Conservation (phyloP, 306 rosid species). For the Casuarina glauca region DNA sequence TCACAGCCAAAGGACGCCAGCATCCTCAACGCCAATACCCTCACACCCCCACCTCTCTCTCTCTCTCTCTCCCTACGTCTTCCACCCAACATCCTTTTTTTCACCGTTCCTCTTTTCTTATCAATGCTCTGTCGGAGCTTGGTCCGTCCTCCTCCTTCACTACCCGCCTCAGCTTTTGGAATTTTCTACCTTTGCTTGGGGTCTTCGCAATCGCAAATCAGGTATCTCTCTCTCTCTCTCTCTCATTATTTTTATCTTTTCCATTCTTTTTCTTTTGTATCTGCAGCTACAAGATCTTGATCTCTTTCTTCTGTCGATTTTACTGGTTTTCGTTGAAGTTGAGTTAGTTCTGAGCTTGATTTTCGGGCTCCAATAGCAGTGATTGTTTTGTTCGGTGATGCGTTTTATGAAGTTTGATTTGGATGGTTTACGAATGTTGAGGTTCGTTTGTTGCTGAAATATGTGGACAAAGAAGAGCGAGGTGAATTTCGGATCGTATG, state of each 20-base stretch:
- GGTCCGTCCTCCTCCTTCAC: conserved; percentile 5
- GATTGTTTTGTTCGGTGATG: background rate
- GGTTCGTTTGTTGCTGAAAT: conserved; percentile 14
- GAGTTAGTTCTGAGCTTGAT: background rate
- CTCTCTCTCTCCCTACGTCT: background rate
- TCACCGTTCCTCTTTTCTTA: conserved; percentile 2
- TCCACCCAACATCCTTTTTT: background rate
- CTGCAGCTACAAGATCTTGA: conserved; percentile 2
- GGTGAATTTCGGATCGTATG: background rate
- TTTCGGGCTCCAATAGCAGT: background rate
- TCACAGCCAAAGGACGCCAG: too few relatives aligned
- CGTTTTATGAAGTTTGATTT: conserved; percentile 8
- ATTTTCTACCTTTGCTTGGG: background rate
- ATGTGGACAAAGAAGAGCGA: background rate
- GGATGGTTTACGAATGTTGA: background rate
- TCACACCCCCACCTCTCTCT: background rate
- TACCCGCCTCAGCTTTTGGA: conserved; percentile 1
- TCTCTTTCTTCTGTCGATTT: conserved; percentile 1
- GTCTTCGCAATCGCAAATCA: conserved; percentile 17
- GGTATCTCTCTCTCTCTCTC: background rate
- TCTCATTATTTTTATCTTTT: background rate
- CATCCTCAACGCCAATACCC: too few relatives aligned
- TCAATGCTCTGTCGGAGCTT: conserved; percentile 25
- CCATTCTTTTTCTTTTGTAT: background rate
- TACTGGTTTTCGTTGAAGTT: background rate